These are phyloP conservation scores for Penicillium dipodomyicola DNA, from an alignment of 495 filamentous ascomycete species.

Conservation along the genomic window DNA sequence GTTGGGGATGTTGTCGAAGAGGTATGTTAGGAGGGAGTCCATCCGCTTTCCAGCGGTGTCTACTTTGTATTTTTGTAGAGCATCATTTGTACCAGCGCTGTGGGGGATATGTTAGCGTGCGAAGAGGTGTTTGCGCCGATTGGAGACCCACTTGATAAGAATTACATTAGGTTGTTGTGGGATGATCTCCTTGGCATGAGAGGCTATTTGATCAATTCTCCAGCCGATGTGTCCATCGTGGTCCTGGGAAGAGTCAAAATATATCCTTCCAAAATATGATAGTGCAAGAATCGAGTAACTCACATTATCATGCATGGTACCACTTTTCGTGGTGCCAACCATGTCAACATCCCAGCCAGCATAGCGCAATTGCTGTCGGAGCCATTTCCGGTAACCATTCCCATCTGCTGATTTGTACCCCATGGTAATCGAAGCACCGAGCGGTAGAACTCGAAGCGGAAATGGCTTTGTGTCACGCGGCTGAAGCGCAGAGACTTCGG, in stretches of 20 bases:
- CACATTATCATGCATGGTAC: conserved; percentile 52
- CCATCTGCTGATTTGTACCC: conserved; percentile 50
- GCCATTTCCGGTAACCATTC: conserved; percentile 52
- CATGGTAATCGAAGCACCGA: conserved; percentile 58
- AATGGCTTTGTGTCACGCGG: conserved; percentile 17
- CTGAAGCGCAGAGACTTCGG: conserved; percentile 3
- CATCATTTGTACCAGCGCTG: conserved; percentile 51
- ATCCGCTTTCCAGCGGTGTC: conserved; percentile 29
- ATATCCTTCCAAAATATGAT: not conserved
- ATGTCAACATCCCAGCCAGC: conserved; percentile 48
- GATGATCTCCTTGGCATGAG: conserved; percentile 31
- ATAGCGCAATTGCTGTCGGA: conserved; percentile 39
- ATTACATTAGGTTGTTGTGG: conserved; percentile 48
- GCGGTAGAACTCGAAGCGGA: conserved; percentile 49
- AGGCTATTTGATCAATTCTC: conserved; percentile 45
- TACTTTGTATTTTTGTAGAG: conserved; percentile 34
- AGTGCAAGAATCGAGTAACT: not conserved
- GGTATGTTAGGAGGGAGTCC: conserved; percentile 32
- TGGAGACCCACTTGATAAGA: conserved; percentile 37
- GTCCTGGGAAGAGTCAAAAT: conserved; percentile 21
- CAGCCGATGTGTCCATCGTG: conserved; percentile 51
- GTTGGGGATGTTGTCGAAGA: conserved; percentile 38
- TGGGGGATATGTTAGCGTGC: not conserved
- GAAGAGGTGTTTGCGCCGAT: not conserved
- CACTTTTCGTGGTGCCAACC: conserved; percentile 45